phyloP scores from a whole-genome alignment of 2,329 filamentous ascomycete species.

The Colletotrichum viniferum region DNA sequence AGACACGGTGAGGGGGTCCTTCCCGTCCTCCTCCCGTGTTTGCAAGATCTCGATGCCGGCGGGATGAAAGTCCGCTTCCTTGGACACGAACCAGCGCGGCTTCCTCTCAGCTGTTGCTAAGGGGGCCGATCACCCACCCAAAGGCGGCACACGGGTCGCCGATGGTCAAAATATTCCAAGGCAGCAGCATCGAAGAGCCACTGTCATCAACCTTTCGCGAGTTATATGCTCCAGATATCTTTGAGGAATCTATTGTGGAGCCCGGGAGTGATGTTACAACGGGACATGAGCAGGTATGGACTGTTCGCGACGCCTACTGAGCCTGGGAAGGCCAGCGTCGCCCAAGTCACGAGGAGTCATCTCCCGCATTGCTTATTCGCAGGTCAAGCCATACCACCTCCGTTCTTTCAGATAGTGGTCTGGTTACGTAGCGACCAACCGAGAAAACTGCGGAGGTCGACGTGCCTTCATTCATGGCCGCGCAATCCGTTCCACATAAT shows the following conservation, averaged over 20 bases:
- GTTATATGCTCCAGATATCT: neutral
- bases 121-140: neutral
- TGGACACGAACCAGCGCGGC: neutral
- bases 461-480: neutral
- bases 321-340: neutral
- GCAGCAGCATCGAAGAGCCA: neutral
- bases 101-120: neutral
- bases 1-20: neutral
- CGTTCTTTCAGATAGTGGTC: neutral
- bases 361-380: neutral
- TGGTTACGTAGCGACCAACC: neutral
- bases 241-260: neutral
- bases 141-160: neutral
- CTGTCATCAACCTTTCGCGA: neutral
- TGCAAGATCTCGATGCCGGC: neutral
- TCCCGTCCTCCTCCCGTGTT: neutral
- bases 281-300: neutral
- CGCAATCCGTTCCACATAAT: neutral
- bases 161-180: neutral
- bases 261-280: neutral
- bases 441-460: neutral
- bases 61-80: neutral
- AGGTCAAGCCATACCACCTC: neutral
- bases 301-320: neutral
- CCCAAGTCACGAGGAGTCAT: neutral